Evolutionary conservation across 371 early-diverging fungal genomes (phyloP).

Genomic region (Mucor ambiguus): DNA sequence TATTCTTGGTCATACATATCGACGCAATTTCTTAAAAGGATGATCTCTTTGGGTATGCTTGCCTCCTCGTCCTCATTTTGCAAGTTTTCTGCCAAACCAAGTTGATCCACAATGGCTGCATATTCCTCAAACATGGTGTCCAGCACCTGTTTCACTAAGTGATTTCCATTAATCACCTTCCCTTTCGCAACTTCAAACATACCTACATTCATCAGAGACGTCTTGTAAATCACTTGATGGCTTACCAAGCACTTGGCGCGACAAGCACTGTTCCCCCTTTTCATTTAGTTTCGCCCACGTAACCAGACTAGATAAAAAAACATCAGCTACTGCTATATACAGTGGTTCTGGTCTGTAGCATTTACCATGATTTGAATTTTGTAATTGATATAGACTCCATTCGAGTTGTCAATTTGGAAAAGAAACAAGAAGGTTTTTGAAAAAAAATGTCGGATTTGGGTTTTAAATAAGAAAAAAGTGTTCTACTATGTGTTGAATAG

Average conservation of each 20-base stretch:
- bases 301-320: conserved; percentile 16
- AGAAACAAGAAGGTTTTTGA: neutral
- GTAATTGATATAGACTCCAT: conserved; percentile 6
- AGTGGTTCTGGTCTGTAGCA: neutral
- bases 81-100: conserved; percentile 13
- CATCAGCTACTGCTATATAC: neutral
- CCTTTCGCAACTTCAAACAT: neutral
- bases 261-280: conserved; percentile 24
- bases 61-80: conserved; percentile 2
- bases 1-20: conserved; percentile 38
- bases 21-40: conserved; percentile 18
- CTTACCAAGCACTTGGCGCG: conserved; percentile 12
- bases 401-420: neutral
- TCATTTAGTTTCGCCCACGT: conserved; percentile 26
- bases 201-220: conserved; percentile 18
- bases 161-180: neutral
- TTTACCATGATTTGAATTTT: conserved; percentile 8
- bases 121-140: conserved; percentile 32
- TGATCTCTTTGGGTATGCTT: conserved; percentile 19
- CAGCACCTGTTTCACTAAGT: conserved; percentile 20
- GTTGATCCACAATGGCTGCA: neutral
- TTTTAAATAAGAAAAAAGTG: neutral
- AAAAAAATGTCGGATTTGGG: neutral
- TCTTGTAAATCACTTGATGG: conserved; percentile 19
- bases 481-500: neutral